These are phyloP conservation scores for Cicer pinnatifidum DNA, from an alignment of 306 rosid species.

Conservation along the genomic window DNA sequence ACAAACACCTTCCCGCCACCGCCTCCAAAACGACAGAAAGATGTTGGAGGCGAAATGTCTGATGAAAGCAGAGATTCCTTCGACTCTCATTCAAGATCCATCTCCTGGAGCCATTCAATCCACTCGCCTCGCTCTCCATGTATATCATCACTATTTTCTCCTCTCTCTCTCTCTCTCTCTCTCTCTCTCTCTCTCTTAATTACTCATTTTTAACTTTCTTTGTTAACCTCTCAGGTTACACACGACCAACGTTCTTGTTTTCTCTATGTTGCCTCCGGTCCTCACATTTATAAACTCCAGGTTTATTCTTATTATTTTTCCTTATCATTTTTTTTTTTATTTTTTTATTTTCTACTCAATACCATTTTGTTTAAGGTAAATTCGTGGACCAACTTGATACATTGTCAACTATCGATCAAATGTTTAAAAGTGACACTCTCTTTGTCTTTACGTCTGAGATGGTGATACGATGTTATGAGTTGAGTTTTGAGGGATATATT, in stretches of 20 bases:
- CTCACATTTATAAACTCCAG: constrained; percentile 69
- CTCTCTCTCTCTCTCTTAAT: too few species aligned
- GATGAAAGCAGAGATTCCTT: constrained; percentile 73
- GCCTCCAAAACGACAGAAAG: background rate
- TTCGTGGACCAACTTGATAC: too few species aligned
- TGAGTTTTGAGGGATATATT: too few species aligned
- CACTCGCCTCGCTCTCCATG: constrained; percentile 89
- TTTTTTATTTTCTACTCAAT: background rate
- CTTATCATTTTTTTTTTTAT: background rate
- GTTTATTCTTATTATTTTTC: constrained; percentile 29
- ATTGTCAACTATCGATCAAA: too few species aligned
- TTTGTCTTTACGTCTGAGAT: too few species aligned
- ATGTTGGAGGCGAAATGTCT: constrained; percentile 72
- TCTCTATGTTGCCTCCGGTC: constrained; percentile 80
- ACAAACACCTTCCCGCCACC: constrained; percentile 23
- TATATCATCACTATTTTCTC: background rate
- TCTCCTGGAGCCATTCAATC: constrained; percentile 86
- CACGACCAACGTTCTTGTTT: constrained; percentile 54
- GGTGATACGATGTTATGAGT: too few species aligned
- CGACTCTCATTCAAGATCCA: constrained; percentile 63
- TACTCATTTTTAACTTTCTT: background rate
- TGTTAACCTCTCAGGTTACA: constrained; percentile 50
- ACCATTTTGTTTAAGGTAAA: too few species aligned
- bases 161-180: too few species aligned
- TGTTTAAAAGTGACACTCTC: too few species aligned